A percentile compares a stretch with the other conserved stretches of the same genome.
phyloP scores from a whole-genome alignment of 306 rosid genomes.

The Abrus pulchellus region DNA sequence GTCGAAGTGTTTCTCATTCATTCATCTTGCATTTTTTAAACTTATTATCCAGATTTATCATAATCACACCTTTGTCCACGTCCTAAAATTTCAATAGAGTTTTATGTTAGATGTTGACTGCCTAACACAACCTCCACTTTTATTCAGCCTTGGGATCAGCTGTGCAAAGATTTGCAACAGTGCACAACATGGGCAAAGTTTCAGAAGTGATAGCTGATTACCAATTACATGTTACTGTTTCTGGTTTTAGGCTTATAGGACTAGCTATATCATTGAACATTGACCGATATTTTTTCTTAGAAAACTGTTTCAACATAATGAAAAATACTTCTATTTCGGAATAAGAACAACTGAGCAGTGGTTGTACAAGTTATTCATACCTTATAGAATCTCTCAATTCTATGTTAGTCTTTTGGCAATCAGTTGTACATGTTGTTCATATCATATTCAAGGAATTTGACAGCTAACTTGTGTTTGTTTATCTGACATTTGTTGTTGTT shows the following conservation, averaged over 20 bases:
- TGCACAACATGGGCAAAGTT: not conserved
- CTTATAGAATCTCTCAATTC: too few species aligned
- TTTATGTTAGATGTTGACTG: not conserved
- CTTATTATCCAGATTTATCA: not conserved
- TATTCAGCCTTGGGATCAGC: not conserved
- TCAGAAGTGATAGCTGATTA: not conserved
- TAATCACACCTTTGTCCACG: not conserved
- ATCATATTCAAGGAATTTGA: constrained; percentile 14
- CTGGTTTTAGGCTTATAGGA: not conserved
- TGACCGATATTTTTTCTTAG: not conserved
- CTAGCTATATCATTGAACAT: not conserved
- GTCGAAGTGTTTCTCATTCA: not conserved
- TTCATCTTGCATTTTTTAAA: not conserved
- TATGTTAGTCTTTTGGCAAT: too few species aligned
- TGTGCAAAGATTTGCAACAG: not conserved
- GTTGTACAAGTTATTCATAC: not conserved
- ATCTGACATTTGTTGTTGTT: constrained; percentile 1
- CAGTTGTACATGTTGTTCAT: not conserved
- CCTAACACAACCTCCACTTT: not conserved
- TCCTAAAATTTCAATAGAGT: not conserved
- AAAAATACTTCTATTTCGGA: not conserved
- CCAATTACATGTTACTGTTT: not conserved
- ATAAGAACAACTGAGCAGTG: not conserved
- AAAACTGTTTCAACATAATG: not conserved
- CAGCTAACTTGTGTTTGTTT: constrained; percentile 15